Conservation (phyloP, 1,284 basidiomycete genomes). For the Ustilago cynodontis region DNA sequence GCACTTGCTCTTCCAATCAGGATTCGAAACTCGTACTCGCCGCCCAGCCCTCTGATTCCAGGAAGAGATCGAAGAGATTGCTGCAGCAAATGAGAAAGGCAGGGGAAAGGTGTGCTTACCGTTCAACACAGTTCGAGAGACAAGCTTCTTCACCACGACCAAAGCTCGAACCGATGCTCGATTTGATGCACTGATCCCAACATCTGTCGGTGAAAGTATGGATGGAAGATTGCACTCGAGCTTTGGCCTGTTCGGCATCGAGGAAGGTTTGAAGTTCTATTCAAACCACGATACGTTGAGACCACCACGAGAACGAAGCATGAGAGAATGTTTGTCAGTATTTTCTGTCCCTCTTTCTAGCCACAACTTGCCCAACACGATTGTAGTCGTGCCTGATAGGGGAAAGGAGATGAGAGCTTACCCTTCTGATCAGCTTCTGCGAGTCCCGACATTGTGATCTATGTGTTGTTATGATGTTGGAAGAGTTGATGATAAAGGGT, state of each 20-base stretch:
- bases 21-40: no score
- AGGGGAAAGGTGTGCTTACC: conserved; percentile 19
- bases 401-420: conserved; percentile 13
- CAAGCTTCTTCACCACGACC: conserved; percentile 86
- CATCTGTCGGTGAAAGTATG: conserved; percentile 71
- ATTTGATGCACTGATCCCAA: conserved; percentile 81
- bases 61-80: no score
- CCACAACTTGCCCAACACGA: no score
- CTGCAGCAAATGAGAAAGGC: no score
- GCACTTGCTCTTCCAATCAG: neutral
- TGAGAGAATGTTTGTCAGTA: neutral
- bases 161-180: conserved; percentile 85
- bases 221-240: conserved; percentile 77
- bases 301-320: neutral
- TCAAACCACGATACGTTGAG: neutral
- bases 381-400: no score
- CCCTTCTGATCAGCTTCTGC: conserved; percentile 62
- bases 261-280: conserved; percentile 83
- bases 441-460: conserved; percentile 45
- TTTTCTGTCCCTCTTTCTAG: neutral
- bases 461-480: conserved; percentile 6
- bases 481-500: neutral
- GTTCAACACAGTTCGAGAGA: conserved; percentile 88
- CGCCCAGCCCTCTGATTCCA: no score
- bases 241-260: conserved; percentile 88